Conservation (phyloP, 179 eudicot species). For the Gypsophila paniculata region DNA sequence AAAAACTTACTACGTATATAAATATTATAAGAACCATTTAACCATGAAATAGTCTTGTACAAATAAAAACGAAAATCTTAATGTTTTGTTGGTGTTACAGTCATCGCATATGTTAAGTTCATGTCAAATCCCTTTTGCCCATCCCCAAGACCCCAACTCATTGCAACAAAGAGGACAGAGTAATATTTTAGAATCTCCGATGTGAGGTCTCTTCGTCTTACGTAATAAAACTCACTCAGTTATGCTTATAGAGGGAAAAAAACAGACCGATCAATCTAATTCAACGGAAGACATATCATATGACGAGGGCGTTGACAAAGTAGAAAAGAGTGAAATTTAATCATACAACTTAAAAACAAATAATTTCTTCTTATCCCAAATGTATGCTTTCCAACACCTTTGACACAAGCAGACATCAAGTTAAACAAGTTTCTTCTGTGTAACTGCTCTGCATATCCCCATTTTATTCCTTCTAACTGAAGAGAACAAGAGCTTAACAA, state of each 20-base stretch:
- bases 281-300: no score
- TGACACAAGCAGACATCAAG: constrained; percentile 12
- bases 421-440: not conserved
- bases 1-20: no score
- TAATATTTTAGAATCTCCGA: not conserved
- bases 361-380: constrained; percentile 16
- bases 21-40: no score
- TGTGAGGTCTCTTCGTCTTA: not conserved
- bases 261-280: no score
- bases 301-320: constrained; percentile 17
- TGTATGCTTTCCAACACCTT: constrained; percentile 17
- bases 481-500: constrained; percentile 11
- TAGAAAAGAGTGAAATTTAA: constrained; percentile 22
- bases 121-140: not conserved
- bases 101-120: no score
- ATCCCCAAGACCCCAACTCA: no score
- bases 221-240: no score
- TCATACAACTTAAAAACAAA: constrained; percentile 2
- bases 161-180: no score
- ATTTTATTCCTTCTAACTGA: constrained; percentile 11
- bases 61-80: no score
- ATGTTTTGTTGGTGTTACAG: no score
- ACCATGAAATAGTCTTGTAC: no score
- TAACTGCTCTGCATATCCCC: constrained; percentile 9
- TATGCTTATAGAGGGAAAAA: no score